These are phyloP conservation scores for Dentipellis sp. DNA, from an alignment of 768 basidiomycete species.

Conservation along the genomic window DNA sequence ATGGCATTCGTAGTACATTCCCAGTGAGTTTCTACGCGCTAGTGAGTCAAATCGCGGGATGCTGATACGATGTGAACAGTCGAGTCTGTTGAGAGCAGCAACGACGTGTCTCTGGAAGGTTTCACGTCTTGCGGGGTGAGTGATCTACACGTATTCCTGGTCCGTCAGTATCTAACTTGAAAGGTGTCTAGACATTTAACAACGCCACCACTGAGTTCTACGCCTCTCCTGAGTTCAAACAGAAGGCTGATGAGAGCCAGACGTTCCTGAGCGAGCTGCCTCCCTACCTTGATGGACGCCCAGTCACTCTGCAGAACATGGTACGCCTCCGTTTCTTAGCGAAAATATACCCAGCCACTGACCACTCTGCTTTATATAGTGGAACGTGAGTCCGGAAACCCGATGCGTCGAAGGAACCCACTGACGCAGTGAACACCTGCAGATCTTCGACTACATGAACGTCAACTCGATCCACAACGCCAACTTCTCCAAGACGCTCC, in stretches of 20 bases:
- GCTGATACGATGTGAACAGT: slow-evolving; percentile 26
- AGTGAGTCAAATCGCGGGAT: not conserved
- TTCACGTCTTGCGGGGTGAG: slow-evolving; percentile 51
- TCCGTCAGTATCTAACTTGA: not conserved
- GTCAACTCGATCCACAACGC: slow-evolving; percentile 61
- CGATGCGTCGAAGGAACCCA: too few species aligned
- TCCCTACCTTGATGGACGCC: slow-evolving; percentile 44
- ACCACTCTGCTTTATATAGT: slow-evolving; percentile 20
- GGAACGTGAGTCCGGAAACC: slow-evolving; percentile 30
- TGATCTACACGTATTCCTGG: not conserved
- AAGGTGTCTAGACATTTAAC: slow-evolving; percentile 13
- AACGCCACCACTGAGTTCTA: slow-evolving; percentile 42
- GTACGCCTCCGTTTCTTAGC: slow-evolving; percentile 24
- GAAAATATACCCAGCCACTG: slow-evolving; percentile 4
- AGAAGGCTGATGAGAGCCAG: slow-evolving; percentile 34
- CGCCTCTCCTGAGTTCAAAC: slow-evolving; percentile 38
- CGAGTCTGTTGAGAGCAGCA: slow-evolving; percentile 51
- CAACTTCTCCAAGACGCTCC: slow-evolving; percentile 38
- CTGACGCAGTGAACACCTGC: not conserved
- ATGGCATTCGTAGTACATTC: slow-evolving; percentile 24
- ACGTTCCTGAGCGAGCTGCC: slow-evolving; percentile 40
- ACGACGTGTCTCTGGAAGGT: slow-evolving; percentile 59
- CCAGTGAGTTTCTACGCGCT: slow-evolving; percentile 23
- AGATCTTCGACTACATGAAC: slow-evolving; percentile 71
- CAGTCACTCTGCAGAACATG: slow-evolving; percentile 49